Percentiles rank a stretch among this genome's conserved stretches.
Conservation (phyloP, 805 yeast genomes). For the Blastobotrys americana region DNA sequence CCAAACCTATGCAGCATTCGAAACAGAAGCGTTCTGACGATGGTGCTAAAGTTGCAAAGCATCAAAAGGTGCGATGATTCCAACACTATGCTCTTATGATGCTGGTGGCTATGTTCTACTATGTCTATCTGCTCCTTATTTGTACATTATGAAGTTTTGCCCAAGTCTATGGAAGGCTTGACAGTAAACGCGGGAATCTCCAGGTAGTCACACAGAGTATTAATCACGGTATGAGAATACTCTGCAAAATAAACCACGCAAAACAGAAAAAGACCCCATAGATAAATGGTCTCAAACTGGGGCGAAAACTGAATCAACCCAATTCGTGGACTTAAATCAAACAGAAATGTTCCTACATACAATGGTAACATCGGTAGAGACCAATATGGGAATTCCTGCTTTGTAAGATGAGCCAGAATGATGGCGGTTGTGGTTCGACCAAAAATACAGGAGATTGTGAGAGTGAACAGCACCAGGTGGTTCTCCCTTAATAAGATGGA, state of each 20-base stretch:
- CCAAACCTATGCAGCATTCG: too few relatives aligned
- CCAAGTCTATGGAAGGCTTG: constrained; percentile 3
- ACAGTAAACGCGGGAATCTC: constrained; percentile 69
- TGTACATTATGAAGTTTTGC: constrained; percentile 2
- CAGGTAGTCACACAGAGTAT: constrained; percentile 69
- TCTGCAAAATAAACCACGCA: constrained; percentile 60
- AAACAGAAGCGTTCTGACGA: too few relatives aligned
- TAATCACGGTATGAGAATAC: constrained; percentile 66
- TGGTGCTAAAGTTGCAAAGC: not conserved
- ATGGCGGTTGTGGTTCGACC: constrained; percentile 61
- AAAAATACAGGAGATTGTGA: constrained; percentile 73
- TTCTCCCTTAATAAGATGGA: constrained; percentile 39
- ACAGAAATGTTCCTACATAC: constrained; percentile 30
- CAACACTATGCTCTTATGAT: not conserved
- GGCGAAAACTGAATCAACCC: constrained; percentile 32
- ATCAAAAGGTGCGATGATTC: not conserved
- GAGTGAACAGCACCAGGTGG: constrained; percentile 63
- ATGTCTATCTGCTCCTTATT: not conserved
- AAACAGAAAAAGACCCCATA: constrained; percentile 51
- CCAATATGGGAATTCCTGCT: constrained; percentile 67
- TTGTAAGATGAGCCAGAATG: constrained; percentile 80
- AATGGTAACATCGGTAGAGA: constrained; percentile 57
- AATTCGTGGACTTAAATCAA: constrained; percentile 44
- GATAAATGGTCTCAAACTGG: constrained; percentile 36
- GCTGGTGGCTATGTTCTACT: not conserved